Evolutionary conservation across 305 asterid species (phyloP).

Genomic region (Solanum chacoense): DNA sequence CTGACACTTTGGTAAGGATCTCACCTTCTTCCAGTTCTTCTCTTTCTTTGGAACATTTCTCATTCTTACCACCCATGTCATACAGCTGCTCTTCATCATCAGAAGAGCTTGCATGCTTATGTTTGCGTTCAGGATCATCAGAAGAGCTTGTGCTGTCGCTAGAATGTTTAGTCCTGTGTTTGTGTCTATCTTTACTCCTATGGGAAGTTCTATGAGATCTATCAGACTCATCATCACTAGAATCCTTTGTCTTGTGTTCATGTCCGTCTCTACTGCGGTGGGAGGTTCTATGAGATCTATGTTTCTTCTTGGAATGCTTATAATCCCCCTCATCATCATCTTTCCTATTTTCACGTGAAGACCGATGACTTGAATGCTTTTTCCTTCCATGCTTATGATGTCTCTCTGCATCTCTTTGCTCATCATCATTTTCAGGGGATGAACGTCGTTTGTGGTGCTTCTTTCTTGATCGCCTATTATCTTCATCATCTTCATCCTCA

Average conservation of each 20-base stretch:
- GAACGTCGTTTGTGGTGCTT: slow-evolving; percentile 12
- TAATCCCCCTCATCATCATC: slow-evolving; percentile 19
- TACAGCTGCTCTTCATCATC: slow-evolving; percentile 17
- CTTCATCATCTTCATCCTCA: slow-evolving; percentile 1
- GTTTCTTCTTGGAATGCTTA: slow-evolving; percentile 36
- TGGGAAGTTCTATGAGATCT: slow-evolving; percentile 9
- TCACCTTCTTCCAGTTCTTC: slow-evolving; percentile 76
- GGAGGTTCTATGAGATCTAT: slow-evolving; percentile 29
- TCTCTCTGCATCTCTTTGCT: slow-evolving; percentile 21
- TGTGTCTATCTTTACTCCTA: slow-evolving; percentile 27
- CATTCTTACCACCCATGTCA: slow-evolving; percentile 3
- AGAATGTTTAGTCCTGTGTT: slow-evolving; percentile 21
- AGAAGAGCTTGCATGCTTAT: slow-evolving; percentile 27
- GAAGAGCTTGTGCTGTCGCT: too few species aligned
- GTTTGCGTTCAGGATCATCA: slow-evolving; percentile 13
- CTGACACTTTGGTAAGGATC: slow-evolving; percentile 43
- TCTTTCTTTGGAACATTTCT: slow-evolving; percentile 15
- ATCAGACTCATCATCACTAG: slow-evolving; percentile 1
- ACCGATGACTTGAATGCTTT: slow-evolving; percentile 23
- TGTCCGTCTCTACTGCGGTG: slow-evolving; percentile 12
- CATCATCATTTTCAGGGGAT: slow-evolving; percentile 20
- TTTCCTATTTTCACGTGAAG: slow-evolving; percentile 7
- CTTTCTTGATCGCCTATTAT: slow-evolving; percentile 10
- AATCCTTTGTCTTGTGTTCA: not conserved
- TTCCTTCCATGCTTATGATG: slow-evolving; percentile 20